These are phyloP conservation scores for Didymosphaeria variabile DNA, from an alignment of 2,329 filamentous ascomycete species.

Conservation along the genomic window DNA sequence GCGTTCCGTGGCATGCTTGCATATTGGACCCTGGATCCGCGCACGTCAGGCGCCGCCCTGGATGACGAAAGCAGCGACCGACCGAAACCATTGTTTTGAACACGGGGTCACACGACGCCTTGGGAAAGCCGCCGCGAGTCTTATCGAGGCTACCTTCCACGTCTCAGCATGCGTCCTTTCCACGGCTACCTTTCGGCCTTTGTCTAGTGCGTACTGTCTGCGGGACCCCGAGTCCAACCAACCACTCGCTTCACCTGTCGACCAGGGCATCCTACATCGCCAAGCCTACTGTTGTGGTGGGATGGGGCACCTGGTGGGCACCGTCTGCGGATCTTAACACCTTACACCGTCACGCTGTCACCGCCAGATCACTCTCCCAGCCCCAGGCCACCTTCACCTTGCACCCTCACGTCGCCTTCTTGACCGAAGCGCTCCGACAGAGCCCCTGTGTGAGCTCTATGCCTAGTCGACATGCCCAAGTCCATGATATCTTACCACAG, in stretches of 20 bases:
- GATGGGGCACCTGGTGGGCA: slow-evolving; percentile 15
- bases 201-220: slow-evolving; percentile 3
- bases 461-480: slow-evolving; percentile 42
- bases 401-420: slow-evolving; percentile 22
- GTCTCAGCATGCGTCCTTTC: not conserved
- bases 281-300: slow-evolving; percentile 23
- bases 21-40: slow-evolving; percentile 2
- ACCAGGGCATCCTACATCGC: not conserved
- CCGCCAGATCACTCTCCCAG: slow-evolving; percentile 37
- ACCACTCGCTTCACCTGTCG: slow-evolving; percentile 5
- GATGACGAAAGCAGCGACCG: slow-evolving; percentile 4
- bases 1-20: not conserved
- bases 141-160: not conserved
- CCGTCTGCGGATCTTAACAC: slow-evolving; percentile 25
- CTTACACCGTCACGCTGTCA: slow-evolving; percentile 32
- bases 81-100: not conserved
- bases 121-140: not conserved
- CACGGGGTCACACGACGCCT: slow-evolving; percentile 9
- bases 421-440: slow-evolving; percentile 19
- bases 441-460: not conserved
- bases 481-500: slow-evolving; percentile 48
- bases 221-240: not conserved
- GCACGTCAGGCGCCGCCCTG: slow-evolving; percentile 8
- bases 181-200: not conserved
- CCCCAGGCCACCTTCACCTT: slow-evolving; percentile 19